These are phyloP conservation scores for Phlegmacium glaucopus DNA, from an alignment of 768 basidiomycete genomes.

Conservation along the genomic window DNA sequence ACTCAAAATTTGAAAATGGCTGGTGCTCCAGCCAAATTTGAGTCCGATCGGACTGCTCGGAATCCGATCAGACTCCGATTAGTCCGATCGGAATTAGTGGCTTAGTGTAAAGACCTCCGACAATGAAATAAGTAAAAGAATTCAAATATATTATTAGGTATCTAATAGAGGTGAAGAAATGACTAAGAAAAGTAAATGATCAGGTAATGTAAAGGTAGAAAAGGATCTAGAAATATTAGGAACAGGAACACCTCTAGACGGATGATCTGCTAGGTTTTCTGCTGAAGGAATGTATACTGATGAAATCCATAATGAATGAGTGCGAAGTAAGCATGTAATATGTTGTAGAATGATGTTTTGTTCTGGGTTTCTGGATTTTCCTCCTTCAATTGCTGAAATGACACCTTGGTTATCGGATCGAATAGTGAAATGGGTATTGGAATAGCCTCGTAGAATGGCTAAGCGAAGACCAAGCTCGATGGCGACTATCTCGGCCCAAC, in stretches of 20 bases:
- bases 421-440: conserved; percentile 25
- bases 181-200: neutral
- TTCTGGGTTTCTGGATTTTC: conserved; percentile 21
- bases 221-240: neutral
- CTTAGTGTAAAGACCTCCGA: no score
- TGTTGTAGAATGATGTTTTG: conserved; percentile 26
- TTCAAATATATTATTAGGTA: neutral
- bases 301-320: conserved; percentile 22
- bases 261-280: conserved; percentile 16
- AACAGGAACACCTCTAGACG: conserved; percentile 17
- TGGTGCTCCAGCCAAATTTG: no score
- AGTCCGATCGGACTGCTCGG: no score
- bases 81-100: no score
- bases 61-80: no score
- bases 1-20: no score
- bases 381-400: conserved; percentile 18
- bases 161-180: neutral
- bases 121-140: neutral
- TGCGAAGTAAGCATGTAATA: conserved; percentile 20
- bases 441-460: conserved; percentile 14
- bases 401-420: conserved; percentile 36
- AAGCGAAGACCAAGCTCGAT: conserved; percentile 30
- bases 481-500: conserved; percentile 41
- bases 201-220: neutral
- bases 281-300: conserved; percentile 21